Evolutionary conservation across 371 early-diverging fungal genomes (phyloP), one percentile per base, ranked within the genome.

Genomic region (Circinella umbellata): DNA sequence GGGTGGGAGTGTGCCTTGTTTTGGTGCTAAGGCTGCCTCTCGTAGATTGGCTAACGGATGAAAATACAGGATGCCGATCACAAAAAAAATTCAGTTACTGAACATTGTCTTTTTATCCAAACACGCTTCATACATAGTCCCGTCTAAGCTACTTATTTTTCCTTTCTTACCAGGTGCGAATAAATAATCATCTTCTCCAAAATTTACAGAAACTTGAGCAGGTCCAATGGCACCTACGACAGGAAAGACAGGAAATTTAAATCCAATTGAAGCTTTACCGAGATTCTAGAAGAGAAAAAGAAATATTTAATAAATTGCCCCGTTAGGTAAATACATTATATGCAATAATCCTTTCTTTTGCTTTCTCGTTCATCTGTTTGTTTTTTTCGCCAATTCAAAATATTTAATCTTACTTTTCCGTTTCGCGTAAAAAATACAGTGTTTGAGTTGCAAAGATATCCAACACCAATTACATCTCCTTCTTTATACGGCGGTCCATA

Each of bases 351-450:
- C 36, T 37, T 46, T 35, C 53, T 18, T 27, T 34, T 6, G 1
- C 27, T 27, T 27, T 27, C 27, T 27, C 27, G 27, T 27, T 27
- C 27, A 27, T 27, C 27, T 27, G 27, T 27, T 27, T 27, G 27
- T 27, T 27, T 27, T 27, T 27, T 27, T 27, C 27, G 27, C 27
- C 27, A 27, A 27, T 27, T 27, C 27, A 27, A 27, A 27, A 27
- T 27, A 27, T 27, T 27, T 27, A 27, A 27, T 27, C 55, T 46
- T 69, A 73, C 77, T 51, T 83, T 84, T 46, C 93, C 93, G 69
- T 93, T 92, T 35, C 88, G 82, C 17, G 93, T 92, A 54, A 93
- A 93, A 74, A 90, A 91, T 8, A 92, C 83, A 3, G 86, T 82
- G 59, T 91, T 89, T 64, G 86, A 83, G 66, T 84, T 85, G 49